A percentile compares a stretch with the other conserved stretches of the same genome.
Evolutionary conservation across 2,329 filamentous ascomycete species (phyloP).

Genomic region (Monosporascus sp.): DNA sequence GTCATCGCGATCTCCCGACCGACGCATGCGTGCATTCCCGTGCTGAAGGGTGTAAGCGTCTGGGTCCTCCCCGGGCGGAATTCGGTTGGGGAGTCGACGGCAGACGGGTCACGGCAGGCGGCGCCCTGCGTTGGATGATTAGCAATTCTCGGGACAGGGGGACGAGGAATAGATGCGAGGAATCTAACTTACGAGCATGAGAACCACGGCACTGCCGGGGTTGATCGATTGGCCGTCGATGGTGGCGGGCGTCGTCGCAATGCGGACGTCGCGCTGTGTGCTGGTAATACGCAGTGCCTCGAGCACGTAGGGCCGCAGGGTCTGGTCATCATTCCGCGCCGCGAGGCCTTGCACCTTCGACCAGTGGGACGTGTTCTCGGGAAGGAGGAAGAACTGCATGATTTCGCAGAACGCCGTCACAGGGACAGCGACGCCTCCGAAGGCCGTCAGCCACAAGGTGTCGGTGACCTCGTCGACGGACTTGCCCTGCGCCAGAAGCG

Average conservation of each 20-base stretch:
- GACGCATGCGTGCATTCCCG: constrained; percentile 42
- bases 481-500: constrained; percentile 29
- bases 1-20: constrained; percentile 35
- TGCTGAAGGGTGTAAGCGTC: constrained; percentile 38
- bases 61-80: constrained; percentile 38
- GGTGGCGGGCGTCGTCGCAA: constrained; percentile 27
- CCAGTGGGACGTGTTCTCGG: constrained; percentile 37
- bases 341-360: constrained; percentile 36
- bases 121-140: constrained; percentile 25
- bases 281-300: constrained; percentile 37
- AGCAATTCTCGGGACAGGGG: background rate
- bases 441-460: constrained; percentile 33
- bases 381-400: constrained; percentile 35
- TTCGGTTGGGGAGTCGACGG: constrained; percentile 30
- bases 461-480: constrained; percentile 30
- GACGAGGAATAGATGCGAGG: background rate
- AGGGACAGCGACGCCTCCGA: constrained; percentile 35
- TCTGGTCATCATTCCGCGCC: constrained; percentile 28
- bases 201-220: constrained; percentile 34
- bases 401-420: constrained; percentile 40
- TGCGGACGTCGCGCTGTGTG: constrained; percentile 32
- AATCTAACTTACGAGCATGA: constrained; percentile 32
- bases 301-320: constrained; percentile 32
- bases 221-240: constrained; percentile 34
- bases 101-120: constrained; percentile 32